Evolutionary conservation across 176 grass and related monocot species (phyloP).

Genomic region (Alopecurus myosuroides): DNA sequence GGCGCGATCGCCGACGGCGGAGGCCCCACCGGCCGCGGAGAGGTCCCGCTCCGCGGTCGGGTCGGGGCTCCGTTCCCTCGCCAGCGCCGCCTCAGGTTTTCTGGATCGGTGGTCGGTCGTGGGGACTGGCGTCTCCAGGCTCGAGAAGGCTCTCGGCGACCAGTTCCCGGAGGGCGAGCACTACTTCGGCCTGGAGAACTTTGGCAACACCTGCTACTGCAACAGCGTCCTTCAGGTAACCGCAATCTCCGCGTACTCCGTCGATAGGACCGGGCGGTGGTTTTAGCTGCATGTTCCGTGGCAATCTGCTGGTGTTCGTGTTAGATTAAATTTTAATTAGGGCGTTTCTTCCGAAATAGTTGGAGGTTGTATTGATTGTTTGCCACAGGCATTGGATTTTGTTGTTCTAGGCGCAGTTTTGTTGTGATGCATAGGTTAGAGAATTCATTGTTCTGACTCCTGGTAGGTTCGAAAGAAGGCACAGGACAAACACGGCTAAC

Average conservation of each 20-base stretch:
- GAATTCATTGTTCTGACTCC: too few species aligned
- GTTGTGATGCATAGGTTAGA: too few species aligned
- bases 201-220: slow-evolving; percentile 98
- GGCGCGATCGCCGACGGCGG: slow-evolving; percentile 40
- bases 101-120: slow-evolving; percentile 82
- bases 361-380: background rate
- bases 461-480: too few species aligned
- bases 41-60: slow-evolving; percentile 44
- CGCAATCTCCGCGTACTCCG: background rate
- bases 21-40: slow-evolving; percentile 34
- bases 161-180: slow-evolving; percentile 92
- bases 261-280: background rate
- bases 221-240: slow-evolving; percentile 95
- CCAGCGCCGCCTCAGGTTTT: slow-evolving; percentile 59
- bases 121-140: slow-evolving; percentile 67
- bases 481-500: too few species aligned
- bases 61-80: slow-evolving; percentile 64
- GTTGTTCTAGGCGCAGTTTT: background rate
- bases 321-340: background rate
- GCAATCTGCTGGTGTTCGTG: background rate
- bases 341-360: background rate
- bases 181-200: slow-evolving; percentile 98
- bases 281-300: slow-evolving; percentile 1
- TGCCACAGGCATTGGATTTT: background rate
- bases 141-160: slow-evolving; percentile 89